Conservation (phyloP, 1,139 yeast genomes). For the Yarrowia galli region DNA sequence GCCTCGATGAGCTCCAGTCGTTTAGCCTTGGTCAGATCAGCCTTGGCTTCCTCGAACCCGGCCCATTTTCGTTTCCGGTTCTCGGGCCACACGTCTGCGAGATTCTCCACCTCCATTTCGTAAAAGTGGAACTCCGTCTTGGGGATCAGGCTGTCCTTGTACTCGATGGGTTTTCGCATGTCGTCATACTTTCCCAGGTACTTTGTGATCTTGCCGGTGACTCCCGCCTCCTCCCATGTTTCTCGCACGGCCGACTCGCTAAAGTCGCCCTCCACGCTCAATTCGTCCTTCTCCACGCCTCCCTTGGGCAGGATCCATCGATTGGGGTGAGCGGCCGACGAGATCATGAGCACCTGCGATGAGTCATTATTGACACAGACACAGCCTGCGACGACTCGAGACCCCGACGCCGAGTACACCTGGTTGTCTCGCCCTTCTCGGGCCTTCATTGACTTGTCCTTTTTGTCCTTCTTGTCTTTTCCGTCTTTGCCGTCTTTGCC, state of each 20-base stretch:
- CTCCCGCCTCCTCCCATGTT: slow-evolving; percentile 99
- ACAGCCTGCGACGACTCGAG: slow-evolving; percentile 91
- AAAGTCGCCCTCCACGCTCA: slow-evolving; percentile 53
- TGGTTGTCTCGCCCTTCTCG: slow-evolving; percentile 59
- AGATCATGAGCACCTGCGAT: slow-evolving; percentile 74
- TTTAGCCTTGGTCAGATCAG: slow-evolving; percentile 63
- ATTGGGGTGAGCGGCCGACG: slow-evolving; percentile 69
- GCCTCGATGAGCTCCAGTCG: slow-evolving; percentile 76
- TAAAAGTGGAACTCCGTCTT: slow-evolving; percentile 83
- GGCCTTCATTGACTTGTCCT: slow-evolving; percentile 49
- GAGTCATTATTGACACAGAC: slow-evolving; percentile 67
- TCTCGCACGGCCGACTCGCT: slow-evolving; percentile 74
- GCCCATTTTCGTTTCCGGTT: slow-evolving; percentile 70
- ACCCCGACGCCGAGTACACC: slow-evolving; percentile 65
- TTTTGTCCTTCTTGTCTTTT: slow-evolving; percentile 7
- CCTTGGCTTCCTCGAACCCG: slow-evolving; percentile 72
- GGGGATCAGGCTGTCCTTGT: slow-evolving; percentile 44
- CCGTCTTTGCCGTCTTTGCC: background rate
- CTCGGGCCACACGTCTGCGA: slow-evolving; percentile 81
- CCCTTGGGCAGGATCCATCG: slow-evolving; percentile 96
- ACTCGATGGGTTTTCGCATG: slow-evolving; percentile 57
- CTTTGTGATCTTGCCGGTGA: slow-evolving; percentile 64
- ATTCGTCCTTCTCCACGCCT: slow-evolving; percentile 89
- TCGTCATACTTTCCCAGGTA: slow-evolving; percentile 74
- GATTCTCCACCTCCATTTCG: slow-evolving; percentile 68